Evolutionary conservation across 2,329 filamentous ascomycete genomes (phyloP).

Genomic region (Aureobasidium sp.): DNA sequence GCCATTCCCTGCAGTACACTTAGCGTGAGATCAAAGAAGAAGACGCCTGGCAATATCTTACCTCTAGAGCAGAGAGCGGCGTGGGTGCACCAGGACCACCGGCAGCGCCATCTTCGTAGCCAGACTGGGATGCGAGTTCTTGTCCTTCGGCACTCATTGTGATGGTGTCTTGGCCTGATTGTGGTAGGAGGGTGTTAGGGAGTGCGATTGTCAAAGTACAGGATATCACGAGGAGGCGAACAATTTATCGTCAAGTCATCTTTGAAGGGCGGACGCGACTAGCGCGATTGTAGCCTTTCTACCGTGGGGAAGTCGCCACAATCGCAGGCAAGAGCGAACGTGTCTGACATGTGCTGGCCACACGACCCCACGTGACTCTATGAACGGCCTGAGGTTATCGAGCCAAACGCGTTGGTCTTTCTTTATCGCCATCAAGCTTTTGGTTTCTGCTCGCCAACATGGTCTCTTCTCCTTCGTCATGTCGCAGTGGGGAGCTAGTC

Average conservation of each 20-base stretch:
- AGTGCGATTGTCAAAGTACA: neutral
- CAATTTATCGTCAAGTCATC: neutral
- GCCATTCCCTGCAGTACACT: constrained; percentile 59
- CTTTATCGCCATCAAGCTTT: too few species aligned
- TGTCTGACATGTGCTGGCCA: neutral
- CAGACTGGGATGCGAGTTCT: constrained; percentile 59
- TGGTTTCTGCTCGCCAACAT: neutral
- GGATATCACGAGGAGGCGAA: neutral
- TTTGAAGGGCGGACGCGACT: neutral
- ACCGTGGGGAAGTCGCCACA: neutral
- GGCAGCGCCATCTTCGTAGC: constrained; percentile 63
- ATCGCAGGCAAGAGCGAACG: neutral
- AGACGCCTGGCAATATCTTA: constrained; percentile 34
- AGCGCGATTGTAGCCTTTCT: neutral
- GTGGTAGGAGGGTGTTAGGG: neutral
- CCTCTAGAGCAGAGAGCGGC: constrained; percentile 76
- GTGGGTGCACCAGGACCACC: constrained; percentile 89
- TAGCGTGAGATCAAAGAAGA: constrained; percentile 14
- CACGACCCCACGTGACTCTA: neutral
- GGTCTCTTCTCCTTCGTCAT: neutral
- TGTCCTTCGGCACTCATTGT: constrained; percentile 40
- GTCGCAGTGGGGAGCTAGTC: neutral
- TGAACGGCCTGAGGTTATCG: neutral
- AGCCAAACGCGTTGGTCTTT: neutral
- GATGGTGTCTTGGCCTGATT: neutral